Percentiles rank a stretch among this genome's conserved stretches.
Conservation (phyloP, 1,139 yeast genomes). For the Ashbya aceris region DNA sequence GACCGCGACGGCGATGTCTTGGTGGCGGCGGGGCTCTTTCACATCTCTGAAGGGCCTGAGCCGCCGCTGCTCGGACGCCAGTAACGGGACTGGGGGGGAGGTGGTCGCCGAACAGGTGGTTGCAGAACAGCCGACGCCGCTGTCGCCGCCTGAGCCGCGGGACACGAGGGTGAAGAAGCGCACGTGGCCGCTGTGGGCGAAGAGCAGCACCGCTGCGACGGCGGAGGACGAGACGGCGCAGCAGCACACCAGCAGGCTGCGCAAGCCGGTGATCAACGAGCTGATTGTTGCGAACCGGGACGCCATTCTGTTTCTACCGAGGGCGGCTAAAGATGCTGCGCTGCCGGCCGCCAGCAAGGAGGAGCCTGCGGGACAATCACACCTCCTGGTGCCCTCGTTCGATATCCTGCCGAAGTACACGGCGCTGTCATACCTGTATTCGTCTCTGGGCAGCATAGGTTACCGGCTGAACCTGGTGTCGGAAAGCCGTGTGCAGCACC, state of each 20-base stretch:
- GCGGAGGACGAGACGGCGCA: constrained; percentile 8
- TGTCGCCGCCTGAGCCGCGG: background rate
- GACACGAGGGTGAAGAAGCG: constrained; percentile 7
- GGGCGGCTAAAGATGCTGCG: constrained; percentile 11
- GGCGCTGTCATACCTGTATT: constrained; percentile 18
- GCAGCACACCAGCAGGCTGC: constrained; percentile 1
- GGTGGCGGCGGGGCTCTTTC: constrained; percentile 21
- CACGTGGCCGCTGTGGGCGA: constrained; percentile 27
- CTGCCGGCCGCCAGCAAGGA: constrained; percentile 9
- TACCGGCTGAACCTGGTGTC: constrained; percentile 16
- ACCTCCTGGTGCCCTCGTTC: constrained; percentile 26
- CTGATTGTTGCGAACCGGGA: constrained; percentile 17
- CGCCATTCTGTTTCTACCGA: constrained; percentile 16
- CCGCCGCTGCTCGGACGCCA: constrained; percentile 1
- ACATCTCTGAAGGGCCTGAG: constrained; percentile 14
- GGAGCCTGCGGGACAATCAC: constrained; percentile 9
- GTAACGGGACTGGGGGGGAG: constrained; percentile 1
- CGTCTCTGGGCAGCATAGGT: constrained; percentile 13
- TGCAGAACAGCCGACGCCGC: background rate
- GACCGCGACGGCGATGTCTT: constrained; percentile 3
- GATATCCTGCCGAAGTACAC: constrained; percentile 23
- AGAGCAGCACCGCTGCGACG: constrained; percentile 12
- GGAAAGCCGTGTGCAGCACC: constrained; percentile 12
- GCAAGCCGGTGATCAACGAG: constrained; percentile 16
- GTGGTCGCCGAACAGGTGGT: background rate